phyloP scores from a whole-genome alignment of 2,329 filamentous ascomycete species.

The Botrytis medusae region DNA sequence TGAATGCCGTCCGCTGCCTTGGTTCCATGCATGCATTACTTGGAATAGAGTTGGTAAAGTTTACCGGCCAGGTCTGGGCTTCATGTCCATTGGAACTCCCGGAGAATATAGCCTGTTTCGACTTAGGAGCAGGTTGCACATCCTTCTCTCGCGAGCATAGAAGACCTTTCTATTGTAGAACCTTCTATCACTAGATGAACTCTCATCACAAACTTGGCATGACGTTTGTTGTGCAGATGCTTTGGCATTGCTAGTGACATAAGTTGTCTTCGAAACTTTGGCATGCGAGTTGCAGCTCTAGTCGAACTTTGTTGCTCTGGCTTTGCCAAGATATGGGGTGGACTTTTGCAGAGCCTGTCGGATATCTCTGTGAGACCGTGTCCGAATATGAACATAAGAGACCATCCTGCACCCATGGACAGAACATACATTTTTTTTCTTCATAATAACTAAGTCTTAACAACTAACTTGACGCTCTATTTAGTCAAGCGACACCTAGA shows the following conservation, averaged over 20 bases:
- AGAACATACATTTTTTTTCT: not conserved
- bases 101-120: not conserved
- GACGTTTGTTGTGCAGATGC: not conserved
- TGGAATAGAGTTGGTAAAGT: not conserved
- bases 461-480: constrained; percentile 15
- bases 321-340: not conserved
- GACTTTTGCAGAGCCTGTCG: not conserved
- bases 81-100: not conserved
- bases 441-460: not conserved
- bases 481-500: constrained; percentile 59
- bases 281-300: not conserved
- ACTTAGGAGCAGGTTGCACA: not conserved
- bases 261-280: not conserved
- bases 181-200: not conserved
- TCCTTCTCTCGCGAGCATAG: not conserved
- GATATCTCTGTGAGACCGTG: not conserved
- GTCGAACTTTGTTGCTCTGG: not conserved
- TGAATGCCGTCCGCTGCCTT: not conserved
- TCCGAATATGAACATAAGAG: constrained; percentile 16
- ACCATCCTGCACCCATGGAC: not conserved
- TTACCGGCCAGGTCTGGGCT: not conserved
- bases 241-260: not conserved
- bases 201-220: not conserved
- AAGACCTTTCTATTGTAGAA: not conserved
- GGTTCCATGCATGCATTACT: not conserved